Evolutionary conservation across 805 yeast species (phyloP), one percentile per base, ranked within the genome.

Genomic region (Cyberlindnera bimundalis): DNA sequence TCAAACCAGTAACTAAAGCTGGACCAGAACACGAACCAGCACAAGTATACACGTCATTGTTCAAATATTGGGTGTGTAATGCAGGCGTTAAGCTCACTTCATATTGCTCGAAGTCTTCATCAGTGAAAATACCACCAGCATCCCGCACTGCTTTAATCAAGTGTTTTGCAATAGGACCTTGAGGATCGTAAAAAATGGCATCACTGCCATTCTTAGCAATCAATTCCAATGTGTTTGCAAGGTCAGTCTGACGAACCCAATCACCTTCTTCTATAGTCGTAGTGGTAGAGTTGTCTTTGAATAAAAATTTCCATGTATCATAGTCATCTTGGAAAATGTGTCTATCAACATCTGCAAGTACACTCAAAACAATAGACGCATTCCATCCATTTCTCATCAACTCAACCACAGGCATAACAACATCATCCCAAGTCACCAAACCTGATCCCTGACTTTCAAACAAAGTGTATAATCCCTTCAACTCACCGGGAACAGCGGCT

Each of bases 401-500:
- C 55, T 79, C 70, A 1, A 81, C 77, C 2, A 90, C 93, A 0
- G 97, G 97, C 50, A 72, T 68, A 8, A 91, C 61, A 43, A 91
- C 67, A 16, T 86, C 79, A 18, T 58, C 58, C 97, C 98, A 91
- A 2, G 72, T 52, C 8, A 86, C 58, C 4, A 68, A 69, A 0
- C 95, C 95, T 3, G 88, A 79, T 0, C 93, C 89, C 53, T 81
- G 91, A 12, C 60, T 47, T 23, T 61, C 50, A 60, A 64, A 77
- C 29, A 91, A 65, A 31, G 70, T 74, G 52, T 83, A 78, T n/a
- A 89, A 65, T 0, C 97, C 99, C 44, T 79, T 80, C 35, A 91
- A 53, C 59, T 91, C 98, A 10, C 99, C 99, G 0, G 99, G 99
- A 15, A 84, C 77, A 2, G 79, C 98, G 9, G 81, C 78, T 0